Conservation (phyloP, 225 moss, liverwort and hornwort species). For the Asterella californica region DNA sequence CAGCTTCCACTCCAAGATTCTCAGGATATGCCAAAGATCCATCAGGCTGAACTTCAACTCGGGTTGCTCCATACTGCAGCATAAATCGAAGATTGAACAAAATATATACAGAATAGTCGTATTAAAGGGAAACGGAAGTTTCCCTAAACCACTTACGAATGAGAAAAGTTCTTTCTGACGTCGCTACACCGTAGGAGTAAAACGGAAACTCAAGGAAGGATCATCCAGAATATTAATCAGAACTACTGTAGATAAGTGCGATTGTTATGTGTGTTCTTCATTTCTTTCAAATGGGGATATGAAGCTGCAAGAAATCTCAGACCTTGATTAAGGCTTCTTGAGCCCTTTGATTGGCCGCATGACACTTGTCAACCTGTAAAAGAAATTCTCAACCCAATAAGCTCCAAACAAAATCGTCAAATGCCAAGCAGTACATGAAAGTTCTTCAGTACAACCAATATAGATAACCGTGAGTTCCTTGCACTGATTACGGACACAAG, state of each 20-base stretch:
- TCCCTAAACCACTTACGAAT: too few relatives aligned
- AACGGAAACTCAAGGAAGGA: too few relatives aligned
- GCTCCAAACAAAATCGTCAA: not conserved
- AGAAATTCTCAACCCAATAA: not conserved
- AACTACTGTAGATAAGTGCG: too few relatives aligned
- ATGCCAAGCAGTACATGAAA: not conserved
- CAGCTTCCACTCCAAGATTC: conserved; percentile 58
- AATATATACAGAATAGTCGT: not conserved
- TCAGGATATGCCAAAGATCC: conserved; percentile 89
- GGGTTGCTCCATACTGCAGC: conserved; percentile 86
- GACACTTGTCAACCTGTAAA: conserved; percentile 36
- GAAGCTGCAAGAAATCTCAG: not conserved
- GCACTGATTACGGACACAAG: not conserved
- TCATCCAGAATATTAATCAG: too few relatives aligned
- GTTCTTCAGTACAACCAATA: too few relatives aligned
- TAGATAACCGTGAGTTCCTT: not conserved
- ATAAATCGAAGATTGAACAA: too few relatives aligned
- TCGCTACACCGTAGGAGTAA: too few relatives aligned
- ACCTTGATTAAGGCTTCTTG: conserved; percentile 26
- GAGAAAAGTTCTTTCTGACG: too few relatives aligned
- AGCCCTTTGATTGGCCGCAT: conserved; percentile 40
- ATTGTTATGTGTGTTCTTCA: not conserved
- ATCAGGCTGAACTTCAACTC: conserved; percentile 87
- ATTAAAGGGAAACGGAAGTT: too few relatives aligned
- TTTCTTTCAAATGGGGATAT: not conserved